These are phyloP conservation scores for Arthroderma sp. DNA, from an alignment of 2,329 filamentous ascomycete species.

Conservation along the genomic window DNA sequence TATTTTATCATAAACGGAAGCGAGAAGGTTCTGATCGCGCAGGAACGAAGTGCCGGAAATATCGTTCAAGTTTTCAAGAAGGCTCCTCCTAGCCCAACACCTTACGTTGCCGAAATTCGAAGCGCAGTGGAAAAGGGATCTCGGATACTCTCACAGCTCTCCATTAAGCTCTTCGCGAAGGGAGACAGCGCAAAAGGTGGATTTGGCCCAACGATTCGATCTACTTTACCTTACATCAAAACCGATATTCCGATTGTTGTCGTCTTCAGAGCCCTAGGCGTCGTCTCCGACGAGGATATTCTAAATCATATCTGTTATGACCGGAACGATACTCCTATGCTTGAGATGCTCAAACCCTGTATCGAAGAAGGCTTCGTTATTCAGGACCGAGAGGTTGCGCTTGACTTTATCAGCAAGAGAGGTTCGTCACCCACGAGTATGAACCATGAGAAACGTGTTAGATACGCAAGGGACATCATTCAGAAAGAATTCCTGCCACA, in stretches of 20 bases:
- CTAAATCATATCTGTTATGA: constrained; percentile 97
- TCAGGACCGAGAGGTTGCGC: constrained; percentile 83
- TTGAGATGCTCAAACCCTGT: constrained; percentile 93
- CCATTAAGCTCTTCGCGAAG: constrained; percentile 80
- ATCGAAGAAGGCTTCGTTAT: constrained; percentile 95
- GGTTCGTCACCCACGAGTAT: constrained; percentile 59
- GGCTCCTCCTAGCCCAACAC: constrained; percentile 78
- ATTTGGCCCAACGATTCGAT: constrained; percentile 78
- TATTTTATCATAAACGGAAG: constrained; percentile 99
- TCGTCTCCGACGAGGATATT: constrained; percentile 96
- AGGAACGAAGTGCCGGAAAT: constrained; percentile 93
- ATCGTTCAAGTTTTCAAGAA: constrained; percentile 99
- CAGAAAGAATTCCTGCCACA: constrained; percentile 95
- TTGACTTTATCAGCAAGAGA: constrained; percentile 92
- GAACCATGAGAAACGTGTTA: constrained; percentile 73
- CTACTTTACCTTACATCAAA: constrained; percentile 87
- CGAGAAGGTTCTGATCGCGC: constrained; percentile 95
- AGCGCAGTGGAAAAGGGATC: constrained; percentile 95
- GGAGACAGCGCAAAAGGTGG: constrained; percentile 65
- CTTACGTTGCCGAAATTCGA: constrained; percentile 88
- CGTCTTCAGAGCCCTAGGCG: constrained; percentile 86
- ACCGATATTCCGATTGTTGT: constrained; percentile 85
- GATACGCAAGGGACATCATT: constrained; percentile 84
- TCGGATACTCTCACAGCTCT: constrained; percentile 80
- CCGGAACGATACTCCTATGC: constrained; percentile 86